These are phyloP conservation scores for Vaccinium macrocarpon DNA, from an alignment of 148 eudicot genomes.

Conservation along the genomic window DNA sequence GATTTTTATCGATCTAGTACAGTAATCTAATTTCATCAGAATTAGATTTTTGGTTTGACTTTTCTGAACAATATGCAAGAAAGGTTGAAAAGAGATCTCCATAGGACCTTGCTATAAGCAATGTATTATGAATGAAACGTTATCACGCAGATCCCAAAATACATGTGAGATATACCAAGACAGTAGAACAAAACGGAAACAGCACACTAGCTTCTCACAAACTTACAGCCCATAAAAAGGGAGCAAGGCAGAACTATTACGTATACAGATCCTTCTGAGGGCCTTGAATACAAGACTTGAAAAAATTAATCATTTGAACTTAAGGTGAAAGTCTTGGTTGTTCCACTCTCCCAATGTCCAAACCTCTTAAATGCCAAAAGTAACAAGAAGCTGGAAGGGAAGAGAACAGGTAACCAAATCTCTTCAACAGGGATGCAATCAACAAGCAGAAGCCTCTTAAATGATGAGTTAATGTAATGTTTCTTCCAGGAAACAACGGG, in stretches of 20 bases:
- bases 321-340: background rate
- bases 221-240: background rate
- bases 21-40: background rate
- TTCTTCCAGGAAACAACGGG: background rate
- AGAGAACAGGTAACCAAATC: background rate
- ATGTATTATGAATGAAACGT: background rate
- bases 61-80: background rate
- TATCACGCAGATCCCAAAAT: background rate
- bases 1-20: background rate
- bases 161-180: background rate
- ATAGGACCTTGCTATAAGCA: background rate
- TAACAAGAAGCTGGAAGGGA: background rate
- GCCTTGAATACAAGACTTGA: background rate
- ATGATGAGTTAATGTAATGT: background rate
- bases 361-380: background rate
- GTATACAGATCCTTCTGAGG: background rate
- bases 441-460: background rate
- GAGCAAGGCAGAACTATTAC: background rate
- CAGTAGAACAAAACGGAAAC: background rate
- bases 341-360: background rate
- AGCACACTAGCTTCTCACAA: background rate
- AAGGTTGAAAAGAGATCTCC: background rate
- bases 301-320: background rate
- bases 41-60: background rate
- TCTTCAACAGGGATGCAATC: slow-evolving; percentile 1